phyloP scores from a whole-genome alignment of 495 filamentous ascomycete genomes.

The Jackrogersella multiformis region DNA sequence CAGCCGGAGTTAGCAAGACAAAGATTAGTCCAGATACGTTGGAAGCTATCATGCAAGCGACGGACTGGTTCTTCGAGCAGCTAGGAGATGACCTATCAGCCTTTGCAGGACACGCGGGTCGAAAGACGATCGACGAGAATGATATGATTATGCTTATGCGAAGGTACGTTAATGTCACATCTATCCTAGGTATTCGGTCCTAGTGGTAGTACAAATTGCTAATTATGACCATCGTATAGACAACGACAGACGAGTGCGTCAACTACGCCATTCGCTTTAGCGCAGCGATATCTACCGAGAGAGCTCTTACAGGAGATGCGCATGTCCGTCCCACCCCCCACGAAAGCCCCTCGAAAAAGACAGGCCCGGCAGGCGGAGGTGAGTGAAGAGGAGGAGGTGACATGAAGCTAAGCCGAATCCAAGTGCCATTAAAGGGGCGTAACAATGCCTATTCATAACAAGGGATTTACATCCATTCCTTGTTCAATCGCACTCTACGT shows the following conservation, averaged over 20 bases:
- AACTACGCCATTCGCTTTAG: slow-evolving; percentile 83
- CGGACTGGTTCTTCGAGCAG: slow-evolving; percentile 91
- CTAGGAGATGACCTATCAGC: slow-evolving; percentile 77
- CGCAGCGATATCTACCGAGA: slow-evolving; percentile 80
- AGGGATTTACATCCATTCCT: slow-evolving; percentile 70
- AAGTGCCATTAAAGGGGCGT: background rate
- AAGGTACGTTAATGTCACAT: slow-evolving; percentile 68
- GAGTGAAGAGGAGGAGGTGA: slow-evolving; percentile 51
- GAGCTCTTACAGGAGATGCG: slow-evolving; percentile 85
- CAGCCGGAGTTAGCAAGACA: slow-evolving; percentile 65
- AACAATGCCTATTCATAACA: slow-evolving; percentile 3
- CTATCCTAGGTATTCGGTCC: slow-evolving; percentile 38
- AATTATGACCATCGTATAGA: slow-evolving; percentile 58
- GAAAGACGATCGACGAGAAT: slow-evolving; percentile 85
- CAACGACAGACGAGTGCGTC: slow-evolving; percentile 78
- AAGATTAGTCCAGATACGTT: slow-evolving; percentile 78
- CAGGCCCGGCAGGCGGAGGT: slow-evolving; percentile 46
- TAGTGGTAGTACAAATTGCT: slow-evolving; percentile 39
- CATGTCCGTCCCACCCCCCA: slow-evolving; percentile 65
- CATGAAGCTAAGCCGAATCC: slow-evolving; percentile 23
- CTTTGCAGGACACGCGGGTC: slow-evolving; percentile 82
- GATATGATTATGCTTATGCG: slow-evolving; percentile 84
- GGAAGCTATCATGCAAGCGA: slow-evolving; percentile 76
- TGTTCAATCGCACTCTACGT: slow-evolving; percentile 80
- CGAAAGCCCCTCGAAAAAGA: slow-evolving; percentile 40